Base-by-base conservation (phyloP, 371 early-diverging fungal species). In the Lichtheimia ramosa region DNA sequence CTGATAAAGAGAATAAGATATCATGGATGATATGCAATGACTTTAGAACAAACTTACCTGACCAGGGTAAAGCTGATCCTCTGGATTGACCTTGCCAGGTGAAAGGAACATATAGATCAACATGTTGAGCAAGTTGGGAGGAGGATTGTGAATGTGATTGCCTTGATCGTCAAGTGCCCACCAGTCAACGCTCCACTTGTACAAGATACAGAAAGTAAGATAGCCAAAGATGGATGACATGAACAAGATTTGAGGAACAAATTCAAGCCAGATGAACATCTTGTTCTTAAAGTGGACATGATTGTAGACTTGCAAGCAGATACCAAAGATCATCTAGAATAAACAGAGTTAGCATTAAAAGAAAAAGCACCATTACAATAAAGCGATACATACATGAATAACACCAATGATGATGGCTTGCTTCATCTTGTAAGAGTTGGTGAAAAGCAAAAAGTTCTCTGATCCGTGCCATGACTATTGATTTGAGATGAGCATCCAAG, bases 401-500 rank as follows among this genome's bases (percentile, higher is more conserved):
- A 99, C 97, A 66, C 99, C 99, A 46, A 99, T 68, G 54, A 99
- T 85, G 64, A 99, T 89, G 28, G 98, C 92, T 89, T 95, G 92
- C 75, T 99, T 99, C 99, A 99, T 99, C 86, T 99, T 99, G 86
- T 99, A 96, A 40, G 98, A 97, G 83, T 99, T 99, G 62, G 92
- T 86, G 75, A 99, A 99, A 34, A 95, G 72, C 61, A 97, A 85
- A 62, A 82, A 89, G 79, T 96, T 97, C 43, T 96, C 95, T 5
- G 96, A 82, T 16, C 90, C 91, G 66, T 96, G 95, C 99, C 99
- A 99, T 1, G 91, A 83, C 66, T 91, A 87, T 28, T 48, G 46
- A 24, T 49, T 39, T 34, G 48, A 39, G 23, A n/a, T 64, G 53
- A 60, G 61, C 40, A 54, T 54, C 24, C 27, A 27, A 1, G 10